Evolutionary conservation across 148 eudicot species (phyloP).

Genomic region (Cornus suecica): DNA sequence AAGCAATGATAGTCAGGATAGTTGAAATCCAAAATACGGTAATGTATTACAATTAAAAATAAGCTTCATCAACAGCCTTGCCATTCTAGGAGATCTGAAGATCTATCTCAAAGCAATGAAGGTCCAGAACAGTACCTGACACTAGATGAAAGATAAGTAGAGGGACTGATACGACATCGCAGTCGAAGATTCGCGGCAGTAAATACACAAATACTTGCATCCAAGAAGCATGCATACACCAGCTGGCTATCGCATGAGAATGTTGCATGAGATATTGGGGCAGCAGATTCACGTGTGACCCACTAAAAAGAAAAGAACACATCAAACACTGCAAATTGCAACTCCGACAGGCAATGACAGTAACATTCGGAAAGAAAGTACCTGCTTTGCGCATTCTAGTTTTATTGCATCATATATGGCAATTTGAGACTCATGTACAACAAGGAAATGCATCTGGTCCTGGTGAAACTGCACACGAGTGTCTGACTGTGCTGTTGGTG

Average conservation of each 20-base stretch:
- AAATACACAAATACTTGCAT: slow-evolving; percentile 77
- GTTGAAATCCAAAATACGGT: too few species aligned
- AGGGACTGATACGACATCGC: slow-evolving; percentile 74
- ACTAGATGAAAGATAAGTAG: slow-evolving; percentile 64
- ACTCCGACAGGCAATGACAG: not conserved
- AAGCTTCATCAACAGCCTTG: not conserved
- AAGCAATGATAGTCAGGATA: too few species aligned
- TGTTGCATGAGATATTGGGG: slow-evolving; percentile 82
- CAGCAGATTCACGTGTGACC: slow-evolving; percentile 65
- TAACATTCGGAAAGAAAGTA: slow-evolving; percentile 10
- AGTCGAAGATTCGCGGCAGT: slow-evolving; percentile 64
- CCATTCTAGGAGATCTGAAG: not conserved
- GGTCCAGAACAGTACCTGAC: slow-evolving; percentile 39
- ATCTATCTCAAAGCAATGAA: not conserved
- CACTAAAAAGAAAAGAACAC: slow-evolving; percentile 48
- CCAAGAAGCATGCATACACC: slow-evolving; percentile 78
- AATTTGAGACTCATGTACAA: slow-evolving; percentile 87
- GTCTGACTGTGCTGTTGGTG: slow-evolving; percentile 63
- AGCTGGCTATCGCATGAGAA: slow-evolving; percentile 89
- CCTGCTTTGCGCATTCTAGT: slow-evolving; percentile 79
- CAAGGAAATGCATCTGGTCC: slow-evolving; percentile 82
- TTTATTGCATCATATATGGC: slow-evolving; percentile 83
- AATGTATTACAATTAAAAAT: not conserved
- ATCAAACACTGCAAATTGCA: slow-evolving; percentile 7
- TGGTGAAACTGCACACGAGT: slow-evolving; percentile 86